These are phyloP conservation scores for Bacidia rubella DNA, from an alignment of 495 filamentous ascomycete species.

Conservation along the genomic window DNA sequence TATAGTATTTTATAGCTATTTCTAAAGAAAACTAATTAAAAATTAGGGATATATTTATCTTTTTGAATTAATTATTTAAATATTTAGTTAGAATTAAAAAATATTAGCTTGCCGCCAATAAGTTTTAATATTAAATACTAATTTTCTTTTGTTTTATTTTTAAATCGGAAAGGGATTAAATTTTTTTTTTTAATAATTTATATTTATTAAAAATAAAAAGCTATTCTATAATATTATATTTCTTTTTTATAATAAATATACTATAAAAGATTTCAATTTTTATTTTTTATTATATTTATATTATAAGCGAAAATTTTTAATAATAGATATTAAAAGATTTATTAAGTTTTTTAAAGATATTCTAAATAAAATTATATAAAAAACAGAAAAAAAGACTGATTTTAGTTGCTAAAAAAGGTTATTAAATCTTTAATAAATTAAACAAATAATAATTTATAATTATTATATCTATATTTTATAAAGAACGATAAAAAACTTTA, in stretches of 20 bases:
- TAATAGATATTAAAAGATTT: neutral
- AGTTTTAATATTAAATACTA: neutral
- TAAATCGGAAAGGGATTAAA: neutral
- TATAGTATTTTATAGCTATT: neutral
- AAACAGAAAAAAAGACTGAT: no score
- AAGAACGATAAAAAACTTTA: no score
- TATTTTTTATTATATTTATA: constrained; percentile 3
- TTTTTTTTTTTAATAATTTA: neutral
- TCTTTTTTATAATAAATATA: neutral
- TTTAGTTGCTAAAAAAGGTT: no score
- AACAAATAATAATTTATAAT: neutral
- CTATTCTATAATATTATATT: neutral
- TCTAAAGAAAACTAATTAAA: no score
- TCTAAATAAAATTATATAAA: neutral
- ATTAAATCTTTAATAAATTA: no score
- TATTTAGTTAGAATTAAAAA: no score
- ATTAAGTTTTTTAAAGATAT: no score
- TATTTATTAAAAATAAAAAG: neutral
- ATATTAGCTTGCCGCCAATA: no score
- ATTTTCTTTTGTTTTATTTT: neutral
- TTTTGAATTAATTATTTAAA: no score
- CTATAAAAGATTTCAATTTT: constrained; percentile 3
- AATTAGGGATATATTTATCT: no score
- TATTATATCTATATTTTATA: constrained; percentile 3
- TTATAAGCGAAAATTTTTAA: neutral